Conservation (phyloP, 2,329 filamentous ascomycete species). For the Hypoxylon sp. region DNA sequence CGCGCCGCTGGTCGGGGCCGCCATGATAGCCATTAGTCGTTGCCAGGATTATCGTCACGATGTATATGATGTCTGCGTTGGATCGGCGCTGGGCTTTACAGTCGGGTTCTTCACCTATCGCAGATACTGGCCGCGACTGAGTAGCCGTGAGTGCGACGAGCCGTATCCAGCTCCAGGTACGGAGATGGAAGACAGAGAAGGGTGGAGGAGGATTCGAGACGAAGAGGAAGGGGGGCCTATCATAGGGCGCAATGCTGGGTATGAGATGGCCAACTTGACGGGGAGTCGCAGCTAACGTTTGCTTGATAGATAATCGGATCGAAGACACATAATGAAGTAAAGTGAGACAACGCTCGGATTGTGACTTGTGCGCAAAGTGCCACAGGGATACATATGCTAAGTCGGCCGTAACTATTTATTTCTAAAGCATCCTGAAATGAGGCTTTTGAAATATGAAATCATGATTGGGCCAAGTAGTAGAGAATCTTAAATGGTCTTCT, state of each 20-base stretch:
- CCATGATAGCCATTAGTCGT: conserved; percentile 77
- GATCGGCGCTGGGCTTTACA: conserved; percentile 71
- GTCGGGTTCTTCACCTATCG: conserved; percentile 77
- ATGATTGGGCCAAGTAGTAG: neutral
- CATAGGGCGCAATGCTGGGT: conserved; percentile 53
- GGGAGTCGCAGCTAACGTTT: conserved; percentile 47
- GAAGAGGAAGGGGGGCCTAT: conserved; percentile 65
- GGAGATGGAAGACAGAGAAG: conserved; percentile 51
- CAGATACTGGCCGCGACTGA: conserved; percentile 72
- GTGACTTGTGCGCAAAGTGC: conserved; percentile 12
- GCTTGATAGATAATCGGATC: conserved; percentile 48
- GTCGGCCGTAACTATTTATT: neutral
- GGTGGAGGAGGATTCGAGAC: conserved; percentile 65
- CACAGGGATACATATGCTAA: neutral
- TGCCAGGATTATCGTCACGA: conserved; percentile 81
- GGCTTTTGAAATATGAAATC: neutral
- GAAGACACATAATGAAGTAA: conserved; percentile 16
- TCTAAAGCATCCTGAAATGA: neutral
- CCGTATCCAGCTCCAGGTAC: conserved; percentile 67
- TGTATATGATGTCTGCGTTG: conserved; percentile 77
- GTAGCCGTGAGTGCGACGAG: conserved; percentile 68
- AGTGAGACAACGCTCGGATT: neutral
- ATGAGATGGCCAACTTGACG: conserved; percentile 49
- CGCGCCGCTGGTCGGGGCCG: conserved; percentile 72
- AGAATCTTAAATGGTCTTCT: neutral